Conservation (phyloP, 1,284 basidiomycete genomes). For the Ceratobasidium sp. region DNA sequence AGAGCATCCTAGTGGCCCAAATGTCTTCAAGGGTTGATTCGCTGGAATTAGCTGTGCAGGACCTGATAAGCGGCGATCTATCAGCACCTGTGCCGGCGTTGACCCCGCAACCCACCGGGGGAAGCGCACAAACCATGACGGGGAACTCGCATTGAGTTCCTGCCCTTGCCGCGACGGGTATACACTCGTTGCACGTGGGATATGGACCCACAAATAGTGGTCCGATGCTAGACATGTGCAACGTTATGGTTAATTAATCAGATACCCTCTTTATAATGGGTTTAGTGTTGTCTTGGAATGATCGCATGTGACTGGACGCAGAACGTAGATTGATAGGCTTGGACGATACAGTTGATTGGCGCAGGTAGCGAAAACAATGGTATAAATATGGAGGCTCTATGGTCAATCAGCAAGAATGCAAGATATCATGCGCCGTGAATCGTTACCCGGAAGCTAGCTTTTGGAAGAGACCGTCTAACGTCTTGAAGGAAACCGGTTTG, state of each 20-base stretch:
- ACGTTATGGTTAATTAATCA: not conserved
- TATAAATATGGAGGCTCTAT: constrained; percentile 44
- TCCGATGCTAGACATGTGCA: not conserved
- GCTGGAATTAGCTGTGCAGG: constrained; percentile 81
- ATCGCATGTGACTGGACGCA: not conserved
- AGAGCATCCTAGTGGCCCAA: constrained; percentile 69
- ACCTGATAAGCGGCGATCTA: constrained; percentile 73
- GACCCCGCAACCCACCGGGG: constrained; percentile 45
- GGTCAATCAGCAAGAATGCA: constrained; percentile 40
- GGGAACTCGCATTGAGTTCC: constrained; percentile 5
- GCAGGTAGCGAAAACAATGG: constrained; percentile 16
- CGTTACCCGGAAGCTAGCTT: constrained; percentile 61
- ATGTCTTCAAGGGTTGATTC: constrained; percentile 87
- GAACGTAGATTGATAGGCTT: not conserved
- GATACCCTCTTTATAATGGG: not conserved
- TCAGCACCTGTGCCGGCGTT: constrained; percentile 42
- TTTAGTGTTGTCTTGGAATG: not conserved
- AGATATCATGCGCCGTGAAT: not conserved
- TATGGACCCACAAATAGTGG: not conserved
- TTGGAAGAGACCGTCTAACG: constrained; percentile 85
- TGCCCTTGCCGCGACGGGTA: not conserved
- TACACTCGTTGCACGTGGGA: too few relatives aligned
- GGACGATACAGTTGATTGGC: constrained; percentile 23
- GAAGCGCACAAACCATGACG: constrained; percentile 29
- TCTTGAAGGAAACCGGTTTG: constrained; percentile 92